A percentile compares a stretch with the other conserved stretches of the same genome.
Conservation (phyloP, 1,284 basidiomycete species). For the Termitomyces sp. region DNA sequence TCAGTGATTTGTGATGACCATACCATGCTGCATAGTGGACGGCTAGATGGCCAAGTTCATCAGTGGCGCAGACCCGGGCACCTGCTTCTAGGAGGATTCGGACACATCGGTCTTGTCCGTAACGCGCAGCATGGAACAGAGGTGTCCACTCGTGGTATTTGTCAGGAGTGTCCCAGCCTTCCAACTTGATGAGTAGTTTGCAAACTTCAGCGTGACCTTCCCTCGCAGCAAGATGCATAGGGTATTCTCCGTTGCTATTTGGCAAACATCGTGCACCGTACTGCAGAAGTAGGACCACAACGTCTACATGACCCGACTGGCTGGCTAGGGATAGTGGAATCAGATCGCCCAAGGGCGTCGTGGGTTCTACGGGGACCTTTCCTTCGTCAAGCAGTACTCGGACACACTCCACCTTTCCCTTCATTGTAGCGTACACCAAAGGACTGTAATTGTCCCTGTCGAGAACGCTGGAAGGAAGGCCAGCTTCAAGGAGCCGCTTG, state of each 20-base stretch:
- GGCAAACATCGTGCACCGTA: constrained; percentile 77
- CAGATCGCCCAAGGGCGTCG: constrained; percentile 61
- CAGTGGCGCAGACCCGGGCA: constrained; percentile 67
- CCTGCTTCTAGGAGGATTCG: constrained; percentile 76
- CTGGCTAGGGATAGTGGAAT: constrained; percentile 90
- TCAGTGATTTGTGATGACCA: constrained; percentile 81
- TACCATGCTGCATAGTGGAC: constrained; percentile 98
- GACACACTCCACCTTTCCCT: constrained; percentile 82
- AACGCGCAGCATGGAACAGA: constrained; percentile 91
- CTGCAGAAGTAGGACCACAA: constrained; percentile 74
- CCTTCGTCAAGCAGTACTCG: constrained; percentile 70
- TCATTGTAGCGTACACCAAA: constrained; percentile 87
- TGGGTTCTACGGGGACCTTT: constrained; percentile 53
- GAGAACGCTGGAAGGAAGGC: constrained; percentile 62
- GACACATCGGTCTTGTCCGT: constrained; percentile 80
- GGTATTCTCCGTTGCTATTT: constrained; percentile 94
- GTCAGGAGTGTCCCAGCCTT: constrained; percentile 87
- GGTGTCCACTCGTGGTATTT: constrained; percentile 99
- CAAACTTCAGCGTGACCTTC: constrained; percentile 89
- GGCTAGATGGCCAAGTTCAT: constrained; percentile 85
- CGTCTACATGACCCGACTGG: constrained; percentile 83
- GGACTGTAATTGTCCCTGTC: constrained; percentile 96
- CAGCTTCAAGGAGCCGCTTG: constrained; percentile 67
- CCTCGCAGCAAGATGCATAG: constrained; percentile 96
- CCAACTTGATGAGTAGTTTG: constrained; percentile 65